Evolutionary conservation across 352 stramenopile species (phyloP), one percentile per base, ranked within the genome.

Genomic region (Halophytophthora batemanensis): DNA sequence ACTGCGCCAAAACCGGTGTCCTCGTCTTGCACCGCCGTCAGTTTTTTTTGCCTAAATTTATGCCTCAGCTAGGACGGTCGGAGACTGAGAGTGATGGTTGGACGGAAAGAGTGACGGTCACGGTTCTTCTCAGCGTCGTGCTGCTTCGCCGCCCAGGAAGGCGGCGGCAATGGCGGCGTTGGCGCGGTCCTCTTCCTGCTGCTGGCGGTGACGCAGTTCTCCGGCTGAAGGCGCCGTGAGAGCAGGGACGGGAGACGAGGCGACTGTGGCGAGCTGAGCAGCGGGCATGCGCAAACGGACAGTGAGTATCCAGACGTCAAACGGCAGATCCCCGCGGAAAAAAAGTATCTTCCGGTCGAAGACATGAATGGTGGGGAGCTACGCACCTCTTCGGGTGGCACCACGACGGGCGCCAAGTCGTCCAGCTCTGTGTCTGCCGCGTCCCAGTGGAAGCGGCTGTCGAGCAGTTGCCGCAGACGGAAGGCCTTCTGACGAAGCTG

Each of bases 331-430:
- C n/a, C n/a, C n/a, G n/a, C n/a, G n/a, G n/a, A n/a, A n/a, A n/a
- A 61, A 45, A 45, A 39, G 17, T 34, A 37, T 25, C 28, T 12
- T 12, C 14, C 45, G 45, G 64, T 53, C 57, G 36, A 39, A 40
- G 53, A 54, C 49, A 53, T 37, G 13, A 41, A 25, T 25, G 19
- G 2, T 34, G 21, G 34, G n/a, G 11, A 39, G 1, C 15, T 28
- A 50, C 50, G 37, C 45, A 84, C 70, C 68, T 79, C 73, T 40
- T 72, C 50, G 12, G 59, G 38, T 2, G 59, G 23, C 34, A 83
- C 70, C 33, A 82, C 44, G 3, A 83, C 74, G 3, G 74, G 71
- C 11, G 71, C 64, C n/a, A 76, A 76, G 49, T 82, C 71, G 44
- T 79, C 63, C 47, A 60, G 35, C 18, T 73, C 69, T 21, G 48